These are phyloP conservation scores for Furcasterigmium furcatum DNA, from an alignment of 2,329 filamentous ascomycete genomes.

Conservation along the genomic window DNA sequence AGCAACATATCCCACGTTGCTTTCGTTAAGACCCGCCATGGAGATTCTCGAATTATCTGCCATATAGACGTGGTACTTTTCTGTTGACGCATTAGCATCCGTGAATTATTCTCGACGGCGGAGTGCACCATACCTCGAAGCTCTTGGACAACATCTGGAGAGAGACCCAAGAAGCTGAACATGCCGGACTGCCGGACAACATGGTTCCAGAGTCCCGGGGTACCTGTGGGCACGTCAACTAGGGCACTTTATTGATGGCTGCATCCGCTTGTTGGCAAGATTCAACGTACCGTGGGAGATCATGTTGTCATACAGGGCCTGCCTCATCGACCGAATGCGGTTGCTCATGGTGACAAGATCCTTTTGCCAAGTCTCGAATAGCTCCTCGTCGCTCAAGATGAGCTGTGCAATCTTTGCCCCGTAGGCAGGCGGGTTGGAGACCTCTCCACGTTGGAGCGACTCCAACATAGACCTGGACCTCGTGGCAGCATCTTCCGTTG, in stretches of 20 bases:
- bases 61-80: conserved; percentile 33
- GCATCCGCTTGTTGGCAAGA: too few relatives aligned
- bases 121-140: too few relatives aligned
- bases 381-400: conserved; percentile 22
- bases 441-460: conserved; percentile 25
- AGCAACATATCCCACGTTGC: too few relatives aligned
- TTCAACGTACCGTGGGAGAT: too few relatives aligned
- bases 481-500: conserved; percentile 8
- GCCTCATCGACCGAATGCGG: conserved; percentile 30
- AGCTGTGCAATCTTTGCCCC: conserved; percentile 28
- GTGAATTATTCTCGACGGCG: too few relatives aligned
- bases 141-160: too few relatives aligned
- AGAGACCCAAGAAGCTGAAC: conserved; percentile 45
- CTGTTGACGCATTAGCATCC: too few relatives aligned
- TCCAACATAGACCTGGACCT: conserved; percentile 24
- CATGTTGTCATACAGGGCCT: conserved; percentile 27
- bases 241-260: too few relatives aligned
- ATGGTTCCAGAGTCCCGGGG: conserved; percentile 32
- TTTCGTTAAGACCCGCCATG: conserved; percentile 31
- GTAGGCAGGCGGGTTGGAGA: conserved; percentile 30
- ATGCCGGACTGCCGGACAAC: conserved; percentile 33
- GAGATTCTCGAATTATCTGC: conserved; percentile 32
- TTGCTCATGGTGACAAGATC: conserved; percentile 32
- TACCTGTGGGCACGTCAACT: conserved; percentile 17
- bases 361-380: conserved; percentile 25